Conservation (phyloP, 371 early-diverging fungal species). For the Thermomucor indicae-seudaticae region DNA sequence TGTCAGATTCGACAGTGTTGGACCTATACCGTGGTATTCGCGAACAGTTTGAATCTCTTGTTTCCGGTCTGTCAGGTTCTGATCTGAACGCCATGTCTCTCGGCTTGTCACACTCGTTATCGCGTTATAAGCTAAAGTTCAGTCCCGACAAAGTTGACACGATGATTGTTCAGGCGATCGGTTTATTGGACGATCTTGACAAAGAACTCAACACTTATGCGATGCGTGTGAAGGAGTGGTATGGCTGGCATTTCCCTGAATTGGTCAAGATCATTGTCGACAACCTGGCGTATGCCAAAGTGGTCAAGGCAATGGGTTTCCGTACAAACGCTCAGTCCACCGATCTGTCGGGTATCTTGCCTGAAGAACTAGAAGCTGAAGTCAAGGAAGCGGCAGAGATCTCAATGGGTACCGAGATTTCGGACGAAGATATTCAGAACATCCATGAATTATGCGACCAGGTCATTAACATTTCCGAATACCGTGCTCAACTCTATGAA, state of each 20-base stretch:
- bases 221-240: constrained; percentile 98
- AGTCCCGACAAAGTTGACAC: constrained; percentile 91
- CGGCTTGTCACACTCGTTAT: constrained; percentile 77
- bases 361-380: constrained; percentile 86
- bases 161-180: constrained; percentile 95
- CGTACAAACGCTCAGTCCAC: constrained; percentile 74
- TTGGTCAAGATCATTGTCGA: constrained; percentile 76
- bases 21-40: constrained; percentile 96
- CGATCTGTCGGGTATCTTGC: constrained; percentile 79
- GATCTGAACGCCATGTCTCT: constrained; percentile 88
- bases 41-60: constrained; percentile 68
- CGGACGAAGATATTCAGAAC: constrained; percentile 84
- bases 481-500: constrained; percentile 83
- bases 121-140: constrained; percentile 91
- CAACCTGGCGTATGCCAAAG: constrained; percentile 72
- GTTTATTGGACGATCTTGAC: constrained; percentile 90
- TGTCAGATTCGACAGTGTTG: constrained; percentile 79
- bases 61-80: constrained; percentile 62
- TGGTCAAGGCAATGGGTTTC: constrained; percentile 71
- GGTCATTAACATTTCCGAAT: constrained; percentile 82
- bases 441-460: constrained; percentile 80
- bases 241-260: constrained; percentile 93
- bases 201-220: constrained; percentile 96
- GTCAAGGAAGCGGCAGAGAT: constrained; percentile 82
- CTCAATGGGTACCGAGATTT: constrained; percentile 95